phyloP scores from a whole-genome alignment of 768 basidiomycete species.

The Lactarius sp. region DNA sequence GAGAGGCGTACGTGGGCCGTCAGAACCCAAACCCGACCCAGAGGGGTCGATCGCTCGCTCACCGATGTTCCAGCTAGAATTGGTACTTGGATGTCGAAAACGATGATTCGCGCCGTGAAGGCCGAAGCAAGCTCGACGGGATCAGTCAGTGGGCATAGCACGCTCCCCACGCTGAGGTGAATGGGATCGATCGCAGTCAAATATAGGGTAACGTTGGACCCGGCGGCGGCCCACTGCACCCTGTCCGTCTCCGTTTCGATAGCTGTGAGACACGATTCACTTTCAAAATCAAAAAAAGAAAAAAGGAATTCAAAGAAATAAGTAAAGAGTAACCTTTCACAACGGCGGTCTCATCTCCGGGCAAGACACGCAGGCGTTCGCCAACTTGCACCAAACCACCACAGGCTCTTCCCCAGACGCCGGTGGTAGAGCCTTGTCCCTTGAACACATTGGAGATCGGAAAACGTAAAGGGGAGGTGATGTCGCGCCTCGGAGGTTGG shows the following conservation, averaged over 20 bases:
- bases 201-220: constrained; percentile 83
- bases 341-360: constrained; percentile 84
- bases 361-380: constrained; percentile 78
- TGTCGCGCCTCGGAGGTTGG: constrained; percentile 75
- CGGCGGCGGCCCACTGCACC: constrained; percentile 85
- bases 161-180: constrained; percentile 81
- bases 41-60: constrained; percentile 26
- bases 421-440: constrained; percentile 71
- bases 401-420: constrained; percentile 78
- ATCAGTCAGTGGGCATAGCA: constrained; percentile 72
- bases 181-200: constrained; percentile 81
- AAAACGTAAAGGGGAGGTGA: constrained; percentile 71
- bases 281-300: neutral
- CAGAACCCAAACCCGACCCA: neutral
- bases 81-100: constrained; percentile 89
- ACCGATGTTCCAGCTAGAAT: constrained; percentile 86
- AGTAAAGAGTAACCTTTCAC: constrained; percentile 47
- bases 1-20: neutral
- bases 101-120: constrained; percentile 85
- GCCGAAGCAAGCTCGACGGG: constrained; percentile 69
- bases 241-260: constrained; percentile 79
- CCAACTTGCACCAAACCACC: constrained; percentile 91
- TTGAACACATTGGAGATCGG: constrained; percentile 96
- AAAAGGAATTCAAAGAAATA: neutral
- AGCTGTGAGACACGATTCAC: constrained; percentile 40